Evolutionary conservation across 2,329 filamentous ascomycete species (phyloP).

Genomic region (Aplosporella prunicola): DNA sequence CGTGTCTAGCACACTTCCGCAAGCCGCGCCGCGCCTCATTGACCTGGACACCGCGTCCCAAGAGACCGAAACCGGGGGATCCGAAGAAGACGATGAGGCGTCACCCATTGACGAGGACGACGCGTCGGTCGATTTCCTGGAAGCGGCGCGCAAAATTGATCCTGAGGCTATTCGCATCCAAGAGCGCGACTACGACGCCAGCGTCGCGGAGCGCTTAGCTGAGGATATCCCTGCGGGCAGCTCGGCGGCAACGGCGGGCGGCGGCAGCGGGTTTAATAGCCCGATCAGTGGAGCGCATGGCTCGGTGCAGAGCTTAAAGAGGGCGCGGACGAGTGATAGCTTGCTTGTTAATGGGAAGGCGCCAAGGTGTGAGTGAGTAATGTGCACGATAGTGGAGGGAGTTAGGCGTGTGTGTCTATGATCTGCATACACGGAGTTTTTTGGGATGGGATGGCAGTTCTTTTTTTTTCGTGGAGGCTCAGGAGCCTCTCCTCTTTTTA

Average conservation of each 20-base stretch:
- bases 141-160: conserved; percentile 34
- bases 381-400: too few species aligned
- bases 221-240: conserved; percentile 42
- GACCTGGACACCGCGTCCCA: neutral
- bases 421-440: too few species aligned
- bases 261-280: conserved; percentile 39
- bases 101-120: conserved; percentile 26
- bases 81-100: conserved; percentile 19
- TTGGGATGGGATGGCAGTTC: neutral
- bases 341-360: conserved; percentile 8
- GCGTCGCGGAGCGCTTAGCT: conserved; percentile 37
- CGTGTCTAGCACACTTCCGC: conserved; percentile 5
- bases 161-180: conserved; percentile 31
- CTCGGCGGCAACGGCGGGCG: conserved; percentile 39
- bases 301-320: conserved; percentile 12
- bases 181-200: conserved; percentile 40
- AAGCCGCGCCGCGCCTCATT: conserved; percentile 20
- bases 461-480: too few species aligned
- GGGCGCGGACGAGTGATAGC: conserved; percentile 14
- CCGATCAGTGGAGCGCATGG: conserved; percentile 17
- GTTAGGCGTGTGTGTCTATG: too few species aligned
- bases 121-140: conserved; percentile 36
- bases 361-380: neutral
- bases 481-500: too few species aligned
- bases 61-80: conserved; percentile 7